phyloP scores from a whole-genome alignment of 2,329 filamentous ascomycete genomes.

The Diaporthe citri region DNA sequence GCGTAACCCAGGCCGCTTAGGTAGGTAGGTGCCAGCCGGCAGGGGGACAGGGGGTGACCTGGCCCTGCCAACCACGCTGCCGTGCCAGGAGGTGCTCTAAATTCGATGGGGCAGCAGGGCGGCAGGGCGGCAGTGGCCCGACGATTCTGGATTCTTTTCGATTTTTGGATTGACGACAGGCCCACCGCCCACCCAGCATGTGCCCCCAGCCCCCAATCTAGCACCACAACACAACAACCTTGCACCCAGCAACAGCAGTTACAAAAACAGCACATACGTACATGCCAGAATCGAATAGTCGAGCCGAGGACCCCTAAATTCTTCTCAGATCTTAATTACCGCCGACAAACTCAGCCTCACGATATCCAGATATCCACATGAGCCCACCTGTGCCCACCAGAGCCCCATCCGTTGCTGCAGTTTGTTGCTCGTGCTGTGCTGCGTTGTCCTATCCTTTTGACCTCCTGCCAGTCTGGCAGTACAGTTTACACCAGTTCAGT shows the following conservation, averaged over 20 bases:
- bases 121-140: slow-evolving; percentile 22
- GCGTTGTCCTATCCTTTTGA: not conserved
- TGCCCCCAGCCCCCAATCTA: not conserved
- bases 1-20: not conserved
- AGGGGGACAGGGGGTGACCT: slow-evolving; percentile 22
- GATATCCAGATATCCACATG: slow-evolving; percentile 14
- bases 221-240: not conserved
- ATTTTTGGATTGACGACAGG: slow-evolving; percentile 18
- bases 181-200: not conserved
- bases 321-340: slow-evolving; percentile 24
- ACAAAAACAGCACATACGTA: not conserved
- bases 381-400: not conserved
- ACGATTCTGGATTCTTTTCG: not conserved
- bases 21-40: not conserved
- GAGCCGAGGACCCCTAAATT: slow-evolving; percentile 21
- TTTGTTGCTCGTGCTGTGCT: not conserved
- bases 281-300: not conserved
- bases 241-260: slow-evolving; percentile 8
- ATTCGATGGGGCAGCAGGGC: slow-evolving; percentile 1
- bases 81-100: not conserved
- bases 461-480: not conserved
- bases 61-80: not conserved
- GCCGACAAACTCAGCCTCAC: slow-evolving; percentile 27
- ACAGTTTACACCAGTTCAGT: not conserved
- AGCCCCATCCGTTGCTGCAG: slow-evolving; percentile 2